Evolutionary conservation across 2,329 filamentous ascomycete species (phyloP).

Genomic region (Neospermospora avenae): DNA sequence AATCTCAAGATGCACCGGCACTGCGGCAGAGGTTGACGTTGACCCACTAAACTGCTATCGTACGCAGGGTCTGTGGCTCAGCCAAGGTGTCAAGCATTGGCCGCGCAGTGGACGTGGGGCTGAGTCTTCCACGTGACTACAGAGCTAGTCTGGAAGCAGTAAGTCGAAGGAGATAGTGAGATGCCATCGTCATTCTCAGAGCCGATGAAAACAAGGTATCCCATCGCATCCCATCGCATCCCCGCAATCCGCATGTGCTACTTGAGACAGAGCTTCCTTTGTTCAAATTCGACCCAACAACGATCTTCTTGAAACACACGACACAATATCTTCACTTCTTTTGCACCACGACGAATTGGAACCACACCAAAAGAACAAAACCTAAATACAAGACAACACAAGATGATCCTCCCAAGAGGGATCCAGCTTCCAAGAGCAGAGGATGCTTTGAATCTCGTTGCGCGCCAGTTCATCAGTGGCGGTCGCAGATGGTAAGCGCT

Average conservation of each 20-base stretch:
- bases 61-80: too few species aligned
- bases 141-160: too few species aligned
- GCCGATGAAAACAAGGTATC: neutral
- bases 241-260: neutral
- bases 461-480: neutral
- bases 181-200: neutral
- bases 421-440: slow-evolving; percentile 38
- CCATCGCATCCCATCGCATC: too few species aligned
- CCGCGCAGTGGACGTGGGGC: too few species aligned
- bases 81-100: too few species aligned
- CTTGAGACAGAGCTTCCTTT: neutral
- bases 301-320: neutral
- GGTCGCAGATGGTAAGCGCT: slow-evolving; percentile 3
- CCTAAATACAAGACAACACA: neutral
- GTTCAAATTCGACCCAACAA: neutral
- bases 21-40: too few species aligned
- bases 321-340: neutral
- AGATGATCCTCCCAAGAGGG: slow-evolving; percentile 26
- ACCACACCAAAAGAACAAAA: neutral
- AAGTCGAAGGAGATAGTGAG: too few species aligned
- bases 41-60: too few species aligned
- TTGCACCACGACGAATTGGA: neutral
- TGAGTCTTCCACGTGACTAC: too few species aligned
- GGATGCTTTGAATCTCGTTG: slow-evolving; percentile 18
- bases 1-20: neutral